phyloP scores from a whole-genome alignment of 2,329 filamentous ascomycete genomes.

The Thelonectria discophora region DNA sequence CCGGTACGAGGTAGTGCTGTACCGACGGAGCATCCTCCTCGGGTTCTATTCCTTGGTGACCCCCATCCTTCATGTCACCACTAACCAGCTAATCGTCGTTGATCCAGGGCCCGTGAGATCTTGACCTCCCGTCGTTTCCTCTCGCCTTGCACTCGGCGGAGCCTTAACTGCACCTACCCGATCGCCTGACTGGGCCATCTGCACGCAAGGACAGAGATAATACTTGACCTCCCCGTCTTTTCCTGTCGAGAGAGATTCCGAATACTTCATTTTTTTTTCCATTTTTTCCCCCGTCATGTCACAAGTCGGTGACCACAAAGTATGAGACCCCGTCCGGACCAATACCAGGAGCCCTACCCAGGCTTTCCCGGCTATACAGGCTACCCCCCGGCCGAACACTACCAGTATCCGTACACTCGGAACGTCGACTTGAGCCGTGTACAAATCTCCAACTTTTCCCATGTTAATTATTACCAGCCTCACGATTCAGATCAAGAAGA shows the following conservation, averaged over 20 bases:
- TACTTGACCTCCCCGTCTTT: slow-evolving; percentile 45
- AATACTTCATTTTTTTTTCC: slow-evolving; percentile 19
- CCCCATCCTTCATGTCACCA: slow-evolving; percentile 10
- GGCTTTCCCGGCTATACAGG: not conserved
- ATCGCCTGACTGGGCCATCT: slow-evolving; percentile 46
- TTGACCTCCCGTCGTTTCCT: slow-evolving; percentile 25
- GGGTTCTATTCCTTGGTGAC: slow-evolving; percentile 5
- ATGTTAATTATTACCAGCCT: slow-evolving; percentile 52
- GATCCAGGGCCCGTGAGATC: slow-evolving; percentile 35
- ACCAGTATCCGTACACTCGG: slow-evolving; percentile 52
- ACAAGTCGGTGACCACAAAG: slow-evolving; percentile 47
- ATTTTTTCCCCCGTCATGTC: slow-evolving; percentile 39
- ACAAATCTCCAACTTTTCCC: slow-evolving; percentile 54
- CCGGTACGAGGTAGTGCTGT: too few species aligned
- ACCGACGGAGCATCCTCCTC: too few species aligned
- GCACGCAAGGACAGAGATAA: slow-evolving; percentile 46
- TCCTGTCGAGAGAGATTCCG: slow-evolving; percentile 26
- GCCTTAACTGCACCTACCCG: slow-evolving; percentile 46
- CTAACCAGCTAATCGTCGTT: slow-evolving; percentile 18
- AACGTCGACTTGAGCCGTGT: slow-evolving; percentile 51
- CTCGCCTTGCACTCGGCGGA: slow-evolving; percentile 34
- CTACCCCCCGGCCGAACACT: slow-evolving; percentile 44
- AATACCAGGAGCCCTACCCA: not conserved
- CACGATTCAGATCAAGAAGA: slow-evolving; percentile 54
- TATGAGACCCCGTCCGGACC: slow-evolving; percentile 52